Evolutionary conservation across 371 early-diverging fungal species (phyloP).

Genomic region (Apophysomyces elegans): DNA sequence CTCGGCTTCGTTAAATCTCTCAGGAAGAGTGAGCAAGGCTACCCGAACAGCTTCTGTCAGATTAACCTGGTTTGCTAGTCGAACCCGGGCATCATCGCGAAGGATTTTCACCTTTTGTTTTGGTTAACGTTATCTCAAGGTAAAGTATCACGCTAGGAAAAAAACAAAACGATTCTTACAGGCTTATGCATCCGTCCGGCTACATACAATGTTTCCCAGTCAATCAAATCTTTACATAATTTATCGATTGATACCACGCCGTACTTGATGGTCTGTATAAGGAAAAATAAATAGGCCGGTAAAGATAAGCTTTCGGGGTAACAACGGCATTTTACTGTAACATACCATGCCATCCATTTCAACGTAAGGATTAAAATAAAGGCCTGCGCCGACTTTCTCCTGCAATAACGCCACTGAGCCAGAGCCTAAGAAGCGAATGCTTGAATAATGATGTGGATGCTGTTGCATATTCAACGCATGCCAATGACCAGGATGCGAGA

Average conservation of each 20-base stretch:
- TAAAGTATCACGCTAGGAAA: not conserved
- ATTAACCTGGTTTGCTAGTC: conserved; percentile 86
- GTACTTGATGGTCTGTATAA: conserved; percentile 81
- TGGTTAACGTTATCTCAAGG: not conserved
- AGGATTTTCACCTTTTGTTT: conserved; percentile 71
- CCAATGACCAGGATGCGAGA: conserved; percentile 96
- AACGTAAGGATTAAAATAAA: conserved; percentile 96
- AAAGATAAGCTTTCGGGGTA: not conserved
- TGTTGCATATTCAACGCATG: conserved; percentile 93
- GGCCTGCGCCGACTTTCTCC: conserved; percentile 87
- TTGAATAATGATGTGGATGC: conserved; percentile 90
- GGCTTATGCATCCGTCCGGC: conserved; percentile 98
- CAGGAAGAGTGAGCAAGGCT: conserved; percentile 84
- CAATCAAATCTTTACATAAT: conserved; percentile 83
- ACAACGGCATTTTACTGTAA: not conserved
- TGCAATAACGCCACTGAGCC: conserved; percentile 76
- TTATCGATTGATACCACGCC: conserved; percentile 93
- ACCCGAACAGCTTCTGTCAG: conserved; percentile 85
- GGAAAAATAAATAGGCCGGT: not conserved
- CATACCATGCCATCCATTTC: conserved; percentile 82
- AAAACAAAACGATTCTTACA: conserved; percentile 46
- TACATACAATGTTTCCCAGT: conserved; percentile 95
- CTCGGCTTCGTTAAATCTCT: conserved; percentile 80
- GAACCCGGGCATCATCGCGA: conserved; percentile 86
- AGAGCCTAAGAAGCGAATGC: conserved; percentile 71